Conservation (phyloP, 495 filamentous ascomycete genomes). For the Evansstolkia leycettana region DNA sequence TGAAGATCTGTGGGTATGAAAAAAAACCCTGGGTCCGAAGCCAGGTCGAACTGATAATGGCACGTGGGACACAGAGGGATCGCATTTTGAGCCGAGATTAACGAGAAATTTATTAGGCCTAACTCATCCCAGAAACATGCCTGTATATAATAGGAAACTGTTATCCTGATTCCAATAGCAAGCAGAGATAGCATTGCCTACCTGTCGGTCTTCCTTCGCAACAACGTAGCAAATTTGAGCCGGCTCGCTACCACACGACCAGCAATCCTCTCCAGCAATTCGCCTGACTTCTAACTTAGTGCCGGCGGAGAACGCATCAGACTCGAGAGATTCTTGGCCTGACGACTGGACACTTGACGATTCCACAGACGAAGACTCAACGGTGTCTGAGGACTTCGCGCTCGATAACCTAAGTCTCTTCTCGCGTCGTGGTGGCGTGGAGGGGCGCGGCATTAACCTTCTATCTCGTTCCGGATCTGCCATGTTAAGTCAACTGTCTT, state of each 20-base stretch:
- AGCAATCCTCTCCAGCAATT: conserved; percentile 1
- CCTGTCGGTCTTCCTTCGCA: conserved; percentile 1
- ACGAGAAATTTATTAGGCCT: background rate
- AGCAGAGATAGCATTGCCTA: background rate
- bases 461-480: too few species aligned
- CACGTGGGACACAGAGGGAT: conserved; percentile 5
- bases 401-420: too few species aligned
- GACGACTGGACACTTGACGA: background rate
- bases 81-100: conserved; percentile 2
- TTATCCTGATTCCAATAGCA: background rate
- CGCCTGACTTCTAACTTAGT: conserved; percentile 2
- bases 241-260: conserved; percentile 2
- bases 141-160: background rate
- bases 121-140: background rate
- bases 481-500: too few species aligned
- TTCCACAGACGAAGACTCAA: too few species aligned
- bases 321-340: background rate
- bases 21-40: conserved; percentile 3
- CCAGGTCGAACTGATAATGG: conserved; percentile 3
- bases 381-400: too few species aligned
- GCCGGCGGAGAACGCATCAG: conserved; percentile 1
- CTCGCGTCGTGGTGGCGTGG: too few species aligned
- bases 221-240: conserved; percentile 2
- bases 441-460: too few species aligned
- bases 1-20: conserved; percentile 6